Conservation (phyloP, 1,284 basidiomycete species). For the Trichosporon sp. region DNA sequence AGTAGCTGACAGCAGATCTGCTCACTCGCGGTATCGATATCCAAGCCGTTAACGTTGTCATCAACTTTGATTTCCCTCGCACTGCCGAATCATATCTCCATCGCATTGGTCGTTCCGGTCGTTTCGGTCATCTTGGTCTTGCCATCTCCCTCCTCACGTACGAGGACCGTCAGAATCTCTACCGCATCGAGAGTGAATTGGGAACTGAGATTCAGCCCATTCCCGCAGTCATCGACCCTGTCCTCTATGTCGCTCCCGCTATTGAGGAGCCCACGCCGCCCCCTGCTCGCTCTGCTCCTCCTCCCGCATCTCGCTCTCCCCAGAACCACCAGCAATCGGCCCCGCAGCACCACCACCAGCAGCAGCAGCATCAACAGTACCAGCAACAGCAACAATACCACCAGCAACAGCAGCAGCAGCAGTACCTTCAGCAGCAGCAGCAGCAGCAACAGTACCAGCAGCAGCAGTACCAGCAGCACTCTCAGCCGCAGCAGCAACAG, state of each 20-base stretch:
- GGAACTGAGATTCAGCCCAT: slow-evolving; percentile 98
- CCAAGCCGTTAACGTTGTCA: slow-evolving; percentile 98
- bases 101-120: slow-evolving; percentile 80
- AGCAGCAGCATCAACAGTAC: not conserved
- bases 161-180: slow-evolving; percentile 95
- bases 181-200: slow-evolving; percentile 95
- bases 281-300: slow-evolving; percentile 12
- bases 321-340: slow-evolving; percentile 3
- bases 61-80: slow-evolving; percentile 99
- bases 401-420: not conserved
- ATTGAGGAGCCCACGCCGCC: slow-evolving; percentile 25
- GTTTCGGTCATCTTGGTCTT: slow-evolving; percentile 93
- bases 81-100: slow-evolving; percentile 98
- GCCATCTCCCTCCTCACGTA: slow-evolving; percentile 96
- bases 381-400: not conserved
- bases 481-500: not conserved
- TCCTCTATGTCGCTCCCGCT: slow-evolving; percentile 73
- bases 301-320: slow-evolving; percentile 17
- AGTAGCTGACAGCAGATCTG: slow-evolving; percentile 60
- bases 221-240: slow-evolving; percentile 82
- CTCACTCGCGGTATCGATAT: slow-evolving; percentile 99
- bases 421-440: not conserved
- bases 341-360: slow-evolving; percentile 4
- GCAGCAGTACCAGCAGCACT: not conserved
- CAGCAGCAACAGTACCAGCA: slow-evolving; percentile 2